Base-by-base conservation (phyloP, 306 rosid genomes). In the Cucurbita argyrosperma region DNA sequence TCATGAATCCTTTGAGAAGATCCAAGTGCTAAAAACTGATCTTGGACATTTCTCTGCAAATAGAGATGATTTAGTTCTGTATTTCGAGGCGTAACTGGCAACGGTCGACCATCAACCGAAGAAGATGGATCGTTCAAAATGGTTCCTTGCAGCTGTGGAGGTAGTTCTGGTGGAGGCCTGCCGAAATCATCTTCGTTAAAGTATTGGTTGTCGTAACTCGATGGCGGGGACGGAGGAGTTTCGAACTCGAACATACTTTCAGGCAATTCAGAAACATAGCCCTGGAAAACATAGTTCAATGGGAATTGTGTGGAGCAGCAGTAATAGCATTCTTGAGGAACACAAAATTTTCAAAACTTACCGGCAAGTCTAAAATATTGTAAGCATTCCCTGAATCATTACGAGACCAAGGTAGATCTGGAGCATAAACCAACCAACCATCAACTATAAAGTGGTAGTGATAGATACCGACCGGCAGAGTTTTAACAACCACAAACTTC, bases 51-150 rank as follows among this genome's bases (percentile, higher is more conserved):
- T 84, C 74, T 83, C 76, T 78, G 83, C 9, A 76, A 10, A 23
- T 86, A 91, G 64, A 95, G 86, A 85, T 91, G 99, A 76, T 91
- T 89, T 66, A 95, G 58, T 50, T 88, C 84, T 53, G 89, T 72
- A 81, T 74, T 83, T 47, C 62, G 79, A 39, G 88, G 84, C 49
- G 74, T 76, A 58, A 78, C 68, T 10, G 71, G 76, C 54, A 47
- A 60, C 10, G 52, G 68, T 46, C 70, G 81, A 69, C 65, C 52
- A 53, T 78, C 77, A 47, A 74, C 51, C 4, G 82, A 70, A 71
- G 86, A 77, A 55, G 91, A 78, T 64, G 81, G 76, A 65, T 82
- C 82, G 39, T 84, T 80, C 64, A 80, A 66, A 71, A 75, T n/a
- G 43, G 82, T 52, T 46, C 75, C 77, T 61, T 83, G 90, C 30